Base-by-base conservation (phyloP, 73 alveolate genomes). In the Paraurostyla sp. region DNA sequence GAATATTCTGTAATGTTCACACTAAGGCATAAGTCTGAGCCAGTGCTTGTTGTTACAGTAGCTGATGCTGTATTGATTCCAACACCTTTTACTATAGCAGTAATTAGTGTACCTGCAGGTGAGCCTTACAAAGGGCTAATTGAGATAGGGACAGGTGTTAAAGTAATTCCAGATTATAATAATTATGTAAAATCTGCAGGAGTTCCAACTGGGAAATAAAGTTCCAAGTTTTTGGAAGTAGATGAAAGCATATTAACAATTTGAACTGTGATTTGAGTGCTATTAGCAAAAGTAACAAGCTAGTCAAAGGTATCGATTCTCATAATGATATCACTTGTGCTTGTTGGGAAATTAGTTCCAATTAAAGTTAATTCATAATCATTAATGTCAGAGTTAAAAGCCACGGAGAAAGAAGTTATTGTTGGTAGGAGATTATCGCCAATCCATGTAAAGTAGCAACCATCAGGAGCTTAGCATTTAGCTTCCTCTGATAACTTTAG, bases 401-500 rank as follows among this genome's bases (percentile, higher is more conserved):
- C 76, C 20, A 76, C 88, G 6, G 73, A 3, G 36, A 0, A n/a
- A 18, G 62, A 15, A 25, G 40, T 52, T 23, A 76, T 22, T 3
- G 58, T 20, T 18, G 88, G 76, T 0, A 76, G 78, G 22, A 16
- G 38, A 40, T 58, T n/a, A 49, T 73, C 71, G 9, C 11, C n/a
- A 16, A 65, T 18, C 76, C 73, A 76, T 16, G 36, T 51, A 41
- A 51, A 51, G 7, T 1, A 6, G 76, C 88, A 76, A 60, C 40
- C 33, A 20, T 30, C 32, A 23, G 36, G 36, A 16, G 42, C 29
- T 29, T 45, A 29, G 30, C 88, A 76, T 13, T n/a, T 48, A 20
- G 88, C 88, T 57, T 76, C 88, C 36, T 76, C 88, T 22, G 76
- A 76, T 1, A 76, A 50, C 78, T 76, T 76, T 2, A 76, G 78